Evolutionary conservation across 2,329 filamentous ascomycete genomes (phyloP), one percentile per base, ranked within the genome.

Genomic region (Colletotrichum acutatum): DNA sequence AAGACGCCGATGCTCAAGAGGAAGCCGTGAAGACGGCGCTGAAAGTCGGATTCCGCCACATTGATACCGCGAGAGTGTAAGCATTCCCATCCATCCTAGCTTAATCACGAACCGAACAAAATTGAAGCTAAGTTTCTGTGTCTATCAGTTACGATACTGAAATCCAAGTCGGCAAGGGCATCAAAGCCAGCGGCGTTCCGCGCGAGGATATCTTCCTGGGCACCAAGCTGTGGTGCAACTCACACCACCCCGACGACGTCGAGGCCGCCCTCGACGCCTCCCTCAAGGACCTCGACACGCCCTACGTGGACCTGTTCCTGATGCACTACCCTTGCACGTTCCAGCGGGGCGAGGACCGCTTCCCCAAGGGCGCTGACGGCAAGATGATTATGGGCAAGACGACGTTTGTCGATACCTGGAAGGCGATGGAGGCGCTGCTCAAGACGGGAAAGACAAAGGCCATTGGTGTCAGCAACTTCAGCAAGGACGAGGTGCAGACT

Each of bases 401-500:
- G 22, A 74, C 61, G 30, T 75, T 78, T 28, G 65, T 76, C 8
- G 78, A 81, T 8, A 80, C 79, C 0, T 83, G 80, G 81, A 75
- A 76, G 49, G 80, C 78, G 0, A 77, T 82, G 76, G 78, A 82
- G 53, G 71, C 75, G 3, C 74, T 83, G 52, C 71, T 75, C 56
- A 77, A 22, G 60, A 79, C 68, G 0, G 77, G 77, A 4, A 79
- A 78, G 46, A 72, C 74, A 2, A 77, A 79, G 70, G 78, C 80
- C 3, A 84, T 85, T 61, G 90, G 90, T 52, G 86, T 91, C 1
- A 49, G 42, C 42, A 49, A 49, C 19, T 49, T 22, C 9, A 49
- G 42, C 42, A 49, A 49, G 19, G 42, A 49, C 7, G 42, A 49
- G 3, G 42, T 49, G 8, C 42, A 49, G 42, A 49, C 8, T 3